Evolutionary conservation across 148 eudicot species (phyloP).

Genomic region (Nepenthes gracilis): DNA sequence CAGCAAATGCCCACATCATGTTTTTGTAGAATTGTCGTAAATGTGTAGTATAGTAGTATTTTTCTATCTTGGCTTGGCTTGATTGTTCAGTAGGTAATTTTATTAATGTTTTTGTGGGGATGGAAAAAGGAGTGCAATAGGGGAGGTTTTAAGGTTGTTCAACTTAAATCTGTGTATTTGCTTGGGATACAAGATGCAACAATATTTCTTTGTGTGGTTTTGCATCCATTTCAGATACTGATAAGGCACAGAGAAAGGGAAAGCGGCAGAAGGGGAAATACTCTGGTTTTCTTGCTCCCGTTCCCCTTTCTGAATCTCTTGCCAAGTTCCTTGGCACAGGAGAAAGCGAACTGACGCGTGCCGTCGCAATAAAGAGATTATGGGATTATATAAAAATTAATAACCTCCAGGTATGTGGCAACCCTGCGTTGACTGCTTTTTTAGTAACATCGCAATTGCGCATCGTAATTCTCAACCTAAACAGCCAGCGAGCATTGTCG

Average conservation of each 20-base stretch:
- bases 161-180: background rate
- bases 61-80: background rate
- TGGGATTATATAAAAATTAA: constrained; percentile 82
- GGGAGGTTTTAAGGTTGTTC: background rate
- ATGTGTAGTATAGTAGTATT: too few relatives aligned
- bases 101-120: background rate
- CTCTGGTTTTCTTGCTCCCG: constrained; percentile 60
- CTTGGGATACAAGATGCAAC: background rate
- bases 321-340: constrained; percentile 82
- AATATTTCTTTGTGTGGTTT: background rate
- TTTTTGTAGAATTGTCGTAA: too few relatives aligned
- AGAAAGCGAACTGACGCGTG: constrained; percentile 61
- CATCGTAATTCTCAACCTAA: constrained; percentile 1
- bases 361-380: constrained; percentile 67
- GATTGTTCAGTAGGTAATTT: background rate
- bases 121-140: too few relatives aligned
- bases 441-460: background rate
- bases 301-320: constrained; percentile 67
- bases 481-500: too few relatives aligned
- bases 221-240: constrained; percentile 26
- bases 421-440: background rate
- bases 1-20: too few relatives aligned
- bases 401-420: constrained; percentile 53
- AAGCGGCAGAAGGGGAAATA: constrained; percentile 49
- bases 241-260: constrained; percentile 36